A percentile compares a stretch with the other conserved stretches of the same genome.
Evolutionary conservation across 2,329 filamentous ascomycete species (phyloP).

Genomic region (Rhinocladiella similis): DNA sequence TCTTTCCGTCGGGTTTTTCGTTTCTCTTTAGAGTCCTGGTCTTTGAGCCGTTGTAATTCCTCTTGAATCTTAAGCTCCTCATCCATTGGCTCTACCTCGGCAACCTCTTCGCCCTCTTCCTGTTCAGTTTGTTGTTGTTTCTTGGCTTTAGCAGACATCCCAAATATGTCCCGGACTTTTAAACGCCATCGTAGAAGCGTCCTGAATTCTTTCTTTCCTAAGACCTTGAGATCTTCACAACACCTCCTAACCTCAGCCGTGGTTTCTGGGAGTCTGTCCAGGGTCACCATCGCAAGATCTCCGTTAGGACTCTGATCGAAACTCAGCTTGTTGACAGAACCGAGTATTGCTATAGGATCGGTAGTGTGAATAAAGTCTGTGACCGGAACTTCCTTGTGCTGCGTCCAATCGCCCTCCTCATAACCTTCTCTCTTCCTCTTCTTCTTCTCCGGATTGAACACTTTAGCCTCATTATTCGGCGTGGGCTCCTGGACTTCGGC

Average conservation of each 20-base stretch:
- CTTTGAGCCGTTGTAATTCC: constrained; percentile 78
- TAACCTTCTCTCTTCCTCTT: constrained; percentile 98
- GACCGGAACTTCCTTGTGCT: constrained; percentile 84
- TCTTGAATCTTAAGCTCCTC: constrained; percentile 90
- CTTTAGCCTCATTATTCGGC: constrained; percentile 95
- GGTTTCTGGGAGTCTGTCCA: constrained; percentile 83
- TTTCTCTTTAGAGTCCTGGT: constrained; percentile 72
- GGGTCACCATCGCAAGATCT: constrained; percentile 81
- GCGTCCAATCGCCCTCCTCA: constrained; percentile 90
- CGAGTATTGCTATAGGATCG: constrained; percentile 91
- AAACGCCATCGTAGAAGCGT: constrained; percentile 85
- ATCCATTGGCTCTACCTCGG: constrained; percentile 85
- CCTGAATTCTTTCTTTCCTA: constrained; percentile 94
- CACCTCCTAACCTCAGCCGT: constrained; percentile 76
- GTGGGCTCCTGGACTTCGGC: constrained; percentile 82
- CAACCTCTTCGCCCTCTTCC: constrained; percentile 68
- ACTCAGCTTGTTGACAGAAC: constrained; percentile 77
- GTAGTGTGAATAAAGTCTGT: constrained; percentile 92
- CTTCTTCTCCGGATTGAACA: constrained; percentile 96
- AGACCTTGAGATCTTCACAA: constrained; percentile 81
- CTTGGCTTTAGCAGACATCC: constrained; percentile 56
- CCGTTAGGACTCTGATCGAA: constrained; percentile 79
- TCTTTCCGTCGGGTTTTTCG: constrained; percentile 83
- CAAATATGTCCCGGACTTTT: constrained; percentile 86
- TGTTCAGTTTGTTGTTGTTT: constrained; percentile 40